These are phyloP conservation scores for Trametes elegans DNA, from an alignment of 768 basidiomycete species.

Conservation along the genomic window DNA sequence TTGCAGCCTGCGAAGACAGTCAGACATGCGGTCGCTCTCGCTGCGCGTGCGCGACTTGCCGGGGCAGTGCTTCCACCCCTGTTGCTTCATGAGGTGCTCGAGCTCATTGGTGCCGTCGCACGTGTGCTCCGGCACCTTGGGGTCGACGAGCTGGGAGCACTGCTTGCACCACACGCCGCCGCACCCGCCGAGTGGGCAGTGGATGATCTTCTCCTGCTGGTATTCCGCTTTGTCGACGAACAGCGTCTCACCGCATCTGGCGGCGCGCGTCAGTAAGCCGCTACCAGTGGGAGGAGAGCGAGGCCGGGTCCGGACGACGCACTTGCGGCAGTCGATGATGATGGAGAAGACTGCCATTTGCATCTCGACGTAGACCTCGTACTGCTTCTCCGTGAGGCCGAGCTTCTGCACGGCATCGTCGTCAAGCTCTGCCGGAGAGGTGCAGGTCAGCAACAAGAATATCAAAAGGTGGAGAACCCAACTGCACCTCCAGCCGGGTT, in stretches of 20 bases:
- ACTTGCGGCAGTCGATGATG: constrained; percentile 51
- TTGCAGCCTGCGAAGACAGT: constrained; percentile 34
- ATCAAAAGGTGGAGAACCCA: too few relatives aligned
- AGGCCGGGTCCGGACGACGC: too few relatives aligned
- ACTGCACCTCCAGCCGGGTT: constrained; percentile 35
- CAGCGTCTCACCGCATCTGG: constrained; percentile 47
- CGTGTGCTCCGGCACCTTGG: constrained; percentile 44
- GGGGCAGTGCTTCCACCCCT: constrained; percentile 68
- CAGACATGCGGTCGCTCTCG: background rate
- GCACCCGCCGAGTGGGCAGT: constrained; percentile 50
- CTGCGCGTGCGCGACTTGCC: constrained; percentile 32
- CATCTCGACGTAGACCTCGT: constrained; percentile 43
- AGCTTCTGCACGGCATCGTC: constrained; percentile 40
- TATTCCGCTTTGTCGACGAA: constrained; percentile 53
- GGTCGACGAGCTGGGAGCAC: constrained; percentile 43
- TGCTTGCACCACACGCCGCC: constrained; percentile 58
- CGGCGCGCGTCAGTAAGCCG: background rate
- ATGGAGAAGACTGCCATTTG: constrained; percentile 44
- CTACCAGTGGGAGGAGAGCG: background rate
- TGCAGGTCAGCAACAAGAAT: too few relatives aligned
- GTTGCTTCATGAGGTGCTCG: constrained; percentile 45
- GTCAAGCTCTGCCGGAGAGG: constrained; percentile 40
- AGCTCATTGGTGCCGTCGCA: constrained; percentile 61
- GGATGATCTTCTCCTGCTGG: constrained; percentile 37
- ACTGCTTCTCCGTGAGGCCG: constrained; percentile 44